A percentile compares a stretch with the other conserved stretches of the same genome.
These are phyloP conservation scores for Calocybe indica DNA, from an alignment of 768 basidiomycete species.

Conservation along the genomic window DNA sequence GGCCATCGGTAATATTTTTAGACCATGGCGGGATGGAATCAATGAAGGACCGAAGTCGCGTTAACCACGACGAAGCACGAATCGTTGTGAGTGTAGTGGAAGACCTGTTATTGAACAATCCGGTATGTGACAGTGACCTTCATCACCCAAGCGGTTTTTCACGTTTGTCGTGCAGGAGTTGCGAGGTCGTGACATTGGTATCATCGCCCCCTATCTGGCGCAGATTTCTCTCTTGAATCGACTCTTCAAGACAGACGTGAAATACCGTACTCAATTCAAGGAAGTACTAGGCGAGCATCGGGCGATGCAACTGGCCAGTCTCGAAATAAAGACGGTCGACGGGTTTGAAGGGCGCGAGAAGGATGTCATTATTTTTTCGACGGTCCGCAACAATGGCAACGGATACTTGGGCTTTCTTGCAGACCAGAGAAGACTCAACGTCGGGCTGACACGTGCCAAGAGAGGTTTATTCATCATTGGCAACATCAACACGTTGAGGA, in stretches of 20 bases:
- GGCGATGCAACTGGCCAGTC: conserved; percentile 52
- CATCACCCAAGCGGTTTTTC: neutral
- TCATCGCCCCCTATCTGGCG: conserved; percentile 89
- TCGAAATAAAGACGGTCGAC: conserved; percentile 92
- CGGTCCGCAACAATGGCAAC: conserved; percentile 73
- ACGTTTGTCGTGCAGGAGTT: conserved; percentile 39
- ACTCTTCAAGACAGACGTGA: conserved; percentile 50
- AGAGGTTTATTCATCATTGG: conserved; percentile 81
- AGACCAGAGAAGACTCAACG: conserved; percentile 81
- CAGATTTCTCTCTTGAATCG: conserved; percentile 76
- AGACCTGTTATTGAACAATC: conserved; percentile 72
- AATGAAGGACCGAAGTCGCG: conserved; percentile 60
- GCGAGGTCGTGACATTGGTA: conserved; percentile 73
- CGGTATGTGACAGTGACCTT: conserved; percentile 37
- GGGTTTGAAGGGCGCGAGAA: conserved; percentile 95
- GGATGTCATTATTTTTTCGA: conserved; percentile 87
- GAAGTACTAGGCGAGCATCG: conserved; percentile 60
- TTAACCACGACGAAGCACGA: conserved; percentile 73
- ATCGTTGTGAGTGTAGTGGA: conserved; percentile 78
- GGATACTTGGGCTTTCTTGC: conserved; percentile 88
- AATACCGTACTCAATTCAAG: conserved; percentile 48
- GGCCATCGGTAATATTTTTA: conserved; percentile 71
- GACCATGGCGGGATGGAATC: conserved; percentile 73
- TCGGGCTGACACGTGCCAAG: conserved; percentile 85
- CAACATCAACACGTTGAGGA: conserved; percentile 57